Evolutionary conservation across 768 basidiomycete genomes (phyloP).

Genomic region (Lactifluus pinguis): DNA sequence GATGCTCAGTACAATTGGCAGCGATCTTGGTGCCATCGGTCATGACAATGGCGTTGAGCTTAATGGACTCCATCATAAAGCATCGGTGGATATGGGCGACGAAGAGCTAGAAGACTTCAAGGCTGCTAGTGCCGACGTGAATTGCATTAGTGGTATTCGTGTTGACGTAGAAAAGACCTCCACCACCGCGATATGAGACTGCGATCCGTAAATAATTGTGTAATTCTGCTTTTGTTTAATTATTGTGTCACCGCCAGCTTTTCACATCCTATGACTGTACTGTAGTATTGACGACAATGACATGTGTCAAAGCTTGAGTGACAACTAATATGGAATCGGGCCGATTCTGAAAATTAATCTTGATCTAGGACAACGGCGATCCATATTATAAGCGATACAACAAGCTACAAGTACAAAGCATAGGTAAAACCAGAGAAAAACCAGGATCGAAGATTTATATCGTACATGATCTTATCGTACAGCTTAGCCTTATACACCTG

Average conservation of each 20-base stretch:
- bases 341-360: too few species aligned
- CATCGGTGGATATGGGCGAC: conserved; percentile 29
- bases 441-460: neutral
- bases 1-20: conserved; percentile 15
- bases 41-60: conserved; percentile 17
- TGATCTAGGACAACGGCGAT: neutral
- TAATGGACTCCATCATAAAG: conserved; percentile 21
- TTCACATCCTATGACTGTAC: neutral
- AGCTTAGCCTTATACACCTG: neutral
- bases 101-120: conserved; percentile 21
- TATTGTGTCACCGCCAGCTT: neutral
- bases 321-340: too few species aligned
- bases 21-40: conserved; percentile 13
- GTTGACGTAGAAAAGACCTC: conserved; percentile 57
- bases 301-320: neutral
- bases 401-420: neutral
- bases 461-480: neutral
- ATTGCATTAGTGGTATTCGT: conserved; percentile 36
- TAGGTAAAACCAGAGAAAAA: neutral
- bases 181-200: conserved; percentile 36
- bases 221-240: neutral
- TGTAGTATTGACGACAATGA: too few species aligned
- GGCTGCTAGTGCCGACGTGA: conserved; percentile 15
- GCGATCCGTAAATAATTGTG: neutral
- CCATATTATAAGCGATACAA: neutral